Evolutionary conservation across 495 filamentous ascomycete genomes (phyloP).

Genomic region (Talaromyces trachyspermus): DNA sequence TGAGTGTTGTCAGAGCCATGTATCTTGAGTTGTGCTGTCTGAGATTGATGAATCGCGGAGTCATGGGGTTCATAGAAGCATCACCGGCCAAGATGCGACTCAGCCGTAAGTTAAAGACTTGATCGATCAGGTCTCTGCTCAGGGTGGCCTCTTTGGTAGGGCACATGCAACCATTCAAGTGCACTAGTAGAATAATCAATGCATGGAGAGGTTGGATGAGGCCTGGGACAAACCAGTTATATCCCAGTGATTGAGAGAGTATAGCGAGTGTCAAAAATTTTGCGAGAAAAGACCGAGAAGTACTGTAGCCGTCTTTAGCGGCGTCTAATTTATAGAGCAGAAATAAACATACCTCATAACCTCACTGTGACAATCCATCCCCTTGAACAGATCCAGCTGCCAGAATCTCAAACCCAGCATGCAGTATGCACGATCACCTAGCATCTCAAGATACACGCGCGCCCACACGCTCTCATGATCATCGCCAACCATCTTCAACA

Average conservation of each 20-base stretch:
- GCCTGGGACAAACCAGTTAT: background rate
- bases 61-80: background rate
- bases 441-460: conserved; percentile 3
- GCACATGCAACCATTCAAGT: background rate
- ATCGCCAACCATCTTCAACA: background rate
- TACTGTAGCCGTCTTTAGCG: background rate
- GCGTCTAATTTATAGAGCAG: background rate
- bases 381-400: conserved; percentile 4
- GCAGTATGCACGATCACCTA: conserved; percentile 2
- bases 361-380: conserved; percentile 2
- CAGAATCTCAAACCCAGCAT: background rate
- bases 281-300: background rate
- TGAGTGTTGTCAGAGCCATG: conserved; percentile 1
- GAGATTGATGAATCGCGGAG: background rate
- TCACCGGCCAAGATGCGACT: background rate
- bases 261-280: background rate
- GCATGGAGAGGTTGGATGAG: conserved; percentile 5
- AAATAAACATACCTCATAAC: conserved; percentile 3
- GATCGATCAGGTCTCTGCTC: conserved; percentile 5
- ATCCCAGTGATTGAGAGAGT: conserved; percentile 4
- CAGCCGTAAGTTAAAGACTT: conserved; percentile 2
- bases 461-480: conserved; percentile 1
- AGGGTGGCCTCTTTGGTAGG: background rate
- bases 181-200: background rate
- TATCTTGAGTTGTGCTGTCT: conserved; percentile 6